Base-by-base conservation (phyloP, 768 basidiomycete genomes). In the Boletus barrowsii region DNA sequence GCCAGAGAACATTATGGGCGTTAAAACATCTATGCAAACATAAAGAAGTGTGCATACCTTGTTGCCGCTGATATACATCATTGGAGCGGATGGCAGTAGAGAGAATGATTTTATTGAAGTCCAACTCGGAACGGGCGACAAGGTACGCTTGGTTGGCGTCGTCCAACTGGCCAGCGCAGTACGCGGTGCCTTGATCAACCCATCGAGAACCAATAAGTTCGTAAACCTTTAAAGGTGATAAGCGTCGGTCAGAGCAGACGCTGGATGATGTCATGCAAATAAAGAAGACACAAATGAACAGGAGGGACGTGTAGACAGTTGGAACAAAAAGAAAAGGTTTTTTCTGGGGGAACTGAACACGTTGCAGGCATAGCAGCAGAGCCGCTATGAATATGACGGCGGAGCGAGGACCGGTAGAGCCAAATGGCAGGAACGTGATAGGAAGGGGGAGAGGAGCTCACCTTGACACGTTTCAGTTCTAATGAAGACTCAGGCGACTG, bases 171-270 rank as follows among this genome's bases (percentile, higher is more conserved):
- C 94, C 94, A 65, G 90, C 90, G 70, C 95, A 97, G 68, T 94
- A 91, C 1, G 97, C 97, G 17, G 97, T 99, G 44, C 97, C 97
- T 68, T 93, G 86, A 78, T 99, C 97, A 51, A 87, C 81, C 97
- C 97, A 99, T 53, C 86, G 83, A 59, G 88, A 81, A 54, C 88
- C 92, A 49, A 93, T 82, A 55, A 99, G 86, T 72, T 95, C 88
- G 73, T 99, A 98, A 26, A 99, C 96, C 88, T 99, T 65, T 62
- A 59, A 65, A 47, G 55, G 53, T 50, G 55, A 67, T 35, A 60
- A 62, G 54, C 17, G 59, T 58, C 59, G 65, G 71, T 70, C 61
- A 70, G 67, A 67, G 54, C 24, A 56, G 42, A 60, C 57, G 54
- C 61, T 65, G 51, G 60, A 67, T 72, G 66, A 69, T 56, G 65